Evolutionary conservation across 2,329 filamentous ascomycete genomes (phyloP).

Genomic region (Teratosphaeria pseudoeucalypti): DNA sequence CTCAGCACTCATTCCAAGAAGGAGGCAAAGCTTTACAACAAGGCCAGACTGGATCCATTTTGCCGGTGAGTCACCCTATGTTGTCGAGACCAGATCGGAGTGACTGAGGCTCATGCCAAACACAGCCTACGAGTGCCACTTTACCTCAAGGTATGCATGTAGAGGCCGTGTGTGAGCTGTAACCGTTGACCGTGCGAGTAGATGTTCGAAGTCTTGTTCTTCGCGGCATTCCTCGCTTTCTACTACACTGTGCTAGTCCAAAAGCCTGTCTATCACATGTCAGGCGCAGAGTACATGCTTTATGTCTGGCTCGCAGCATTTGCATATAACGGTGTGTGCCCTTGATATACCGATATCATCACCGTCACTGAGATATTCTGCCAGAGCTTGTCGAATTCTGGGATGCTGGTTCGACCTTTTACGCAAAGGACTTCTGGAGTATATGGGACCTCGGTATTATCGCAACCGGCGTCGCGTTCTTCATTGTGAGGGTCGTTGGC

Average conservation of each 20-base stretch:
- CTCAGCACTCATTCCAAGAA: slow-evolving; percentile 65
- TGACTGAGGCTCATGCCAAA: background rate
- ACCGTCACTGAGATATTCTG: background rate
- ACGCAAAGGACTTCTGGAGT: slow-evolving; percentile 74
- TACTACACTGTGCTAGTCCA: slow-evolving; percentile 83
- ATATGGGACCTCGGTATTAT: slow-evolving; percentile 42
- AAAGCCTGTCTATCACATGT: slow-evolving; percentile 54
- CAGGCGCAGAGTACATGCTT: slow-evolving; percentile 58
- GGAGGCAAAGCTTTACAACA: slow-evolving; percentile 65
- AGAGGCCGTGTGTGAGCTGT: background rate
- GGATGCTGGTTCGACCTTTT: slow-evolving; percentile 79
- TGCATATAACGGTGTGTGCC: slow-evolving; percentile 60
- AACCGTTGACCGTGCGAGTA: slow-evolving; percentile 54
- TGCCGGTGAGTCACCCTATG: slow-evolving; percentile 29
- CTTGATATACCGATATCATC: background rate
- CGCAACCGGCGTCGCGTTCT: slow-evolving; percentile 44
- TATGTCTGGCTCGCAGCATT: slow-evolving; percentile 84
- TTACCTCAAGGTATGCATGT: background rate
- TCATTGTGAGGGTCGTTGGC: slow-evolving; percentile 57
- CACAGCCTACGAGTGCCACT: slow-evolving; percentile 64
- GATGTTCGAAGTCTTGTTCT: slow-evolving; percentile 73
- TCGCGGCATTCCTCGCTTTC: slow-evolving; percentile 61
- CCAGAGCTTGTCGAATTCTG: slow-evolving; percentile 59
- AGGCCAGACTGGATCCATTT: slow-evolving; percentile 56
- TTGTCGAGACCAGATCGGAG: background rate